Evolutionary conservation across 1,139 yeast genomes (phyloP).

Genomic region (Starmera stellimalicola): DNA sequence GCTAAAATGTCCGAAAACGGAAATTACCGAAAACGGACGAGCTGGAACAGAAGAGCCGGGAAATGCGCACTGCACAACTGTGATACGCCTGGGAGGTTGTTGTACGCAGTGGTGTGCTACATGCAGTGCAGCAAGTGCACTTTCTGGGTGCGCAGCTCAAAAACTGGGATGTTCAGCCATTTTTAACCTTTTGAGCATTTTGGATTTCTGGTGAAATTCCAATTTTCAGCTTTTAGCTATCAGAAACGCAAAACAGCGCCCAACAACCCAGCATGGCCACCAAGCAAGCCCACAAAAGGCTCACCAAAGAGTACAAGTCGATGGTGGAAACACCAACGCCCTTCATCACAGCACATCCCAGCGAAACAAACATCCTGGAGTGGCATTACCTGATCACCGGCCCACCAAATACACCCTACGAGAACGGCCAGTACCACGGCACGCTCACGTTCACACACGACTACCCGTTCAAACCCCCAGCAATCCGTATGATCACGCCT

Average conservation of each 20-base stretch:
- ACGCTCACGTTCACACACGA: slow-evolving; percentile 74
- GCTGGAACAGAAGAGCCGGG: no score
- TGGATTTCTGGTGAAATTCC: not conserved
- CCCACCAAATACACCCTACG: slow-evolving; percentile 81
- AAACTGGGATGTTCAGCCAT: no score
- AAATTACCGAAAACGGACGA: no score
- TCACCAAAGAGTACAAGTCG: slow-evolving; percentile 71
- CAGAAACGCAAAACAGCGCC: not conserved
- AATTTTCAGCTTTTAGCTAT: not conserved
- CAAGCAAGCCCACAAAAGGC: slow-evolving; percentile 34
- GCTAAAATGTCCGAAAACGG: no score
- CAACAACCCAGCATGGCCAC: slow-evolving; percentile 35
- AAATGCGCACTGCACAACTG: no score
- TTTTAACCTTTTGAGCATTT: no score
- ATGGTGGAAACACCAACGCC: slow-evolving; percentile 75
- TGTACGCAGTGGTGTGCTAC: no score
- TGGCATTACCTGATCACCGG: slow-evolving; percentile 49
- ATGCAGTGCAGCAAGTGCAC: no score
- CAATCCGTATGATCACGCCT: slow-evolving; percentile 85
- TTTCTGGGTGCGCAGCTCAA: no score
- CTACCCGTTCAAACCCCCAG: slow-evolving; percentile 89
- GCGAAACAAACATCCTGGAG: slow-evolving; percentile 64
- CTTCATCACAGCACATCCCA: slow-evolving; percentile 72
- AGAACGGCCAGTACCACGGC: slow-evolving; percentile 86
- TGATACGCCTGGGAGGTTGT: no score